Conservation (phyloP, 1,284 basidiomycete genomes). For the Puccinia novopanici region DNA sequence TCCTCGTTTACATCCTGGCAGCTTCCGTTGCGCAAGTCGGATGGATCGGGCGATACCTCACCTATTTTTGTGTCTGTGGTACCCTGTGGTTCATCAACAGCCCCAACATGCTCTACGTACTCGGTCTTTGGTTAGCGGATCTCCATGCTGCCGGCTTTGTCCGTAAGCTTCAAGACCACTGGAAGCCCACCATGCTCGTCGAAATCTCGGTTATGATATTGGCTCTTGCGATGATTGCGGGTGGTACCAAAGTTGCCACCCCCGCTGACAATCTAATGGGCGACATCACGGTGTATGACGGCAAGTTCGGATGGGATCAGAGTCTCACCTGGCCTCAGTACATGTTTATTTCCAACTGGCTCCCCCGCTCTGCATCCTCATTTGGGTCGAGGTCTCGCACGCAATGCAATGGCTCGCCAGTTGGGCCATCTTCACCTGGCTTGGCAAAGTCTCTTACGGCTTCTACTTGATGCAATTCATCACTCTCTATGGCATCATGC, state of each 20-base stretch:
- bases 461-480: conserved; percentile 62
- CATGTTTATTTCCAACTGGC: conserved; percentile 59
- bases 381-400: conserved; percentile 60
- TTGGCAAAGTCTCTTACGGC: conserved; percentile 61
- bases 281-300: conserved; percentile 58
- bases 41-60: conserved; percentile 58
- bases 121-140: conserved; percentile 59
- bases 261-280: conserved; percentile 58
- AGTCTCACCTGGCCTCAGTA: conserved; percentile 58
- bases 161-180: conserved; percentile 60
- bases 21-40: conserved; percentile 59
- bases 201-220: conserved; percentile 58
- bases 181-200: conserved; percentile 58
- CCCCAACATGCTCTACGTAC: conserved; percentile 58
- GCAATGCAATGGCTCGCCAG: conserved; percentile 61
- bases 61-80: conserved; percentile 57
- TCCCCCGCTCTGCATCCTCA: conserved; percentile 55
- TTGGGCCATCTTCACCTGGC: conserved; percentile 60
- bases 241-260: conserved; percentile 58
- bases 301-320: conserved; percentile 56
- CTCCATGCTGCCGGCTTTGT: conserved; percentile 60
- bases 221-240: conserved; percentile 57
- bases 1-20: conserved; percentile 60
- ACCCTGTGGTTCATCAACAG: conserved; percentile 58
- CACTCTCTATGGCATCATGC: conserved; percentile 60